Percentiles rank a stretch among this genome's conserved stretches.
Conservation (phyloP, 805 yeast species). For the Ogataea neopini region DNA sequence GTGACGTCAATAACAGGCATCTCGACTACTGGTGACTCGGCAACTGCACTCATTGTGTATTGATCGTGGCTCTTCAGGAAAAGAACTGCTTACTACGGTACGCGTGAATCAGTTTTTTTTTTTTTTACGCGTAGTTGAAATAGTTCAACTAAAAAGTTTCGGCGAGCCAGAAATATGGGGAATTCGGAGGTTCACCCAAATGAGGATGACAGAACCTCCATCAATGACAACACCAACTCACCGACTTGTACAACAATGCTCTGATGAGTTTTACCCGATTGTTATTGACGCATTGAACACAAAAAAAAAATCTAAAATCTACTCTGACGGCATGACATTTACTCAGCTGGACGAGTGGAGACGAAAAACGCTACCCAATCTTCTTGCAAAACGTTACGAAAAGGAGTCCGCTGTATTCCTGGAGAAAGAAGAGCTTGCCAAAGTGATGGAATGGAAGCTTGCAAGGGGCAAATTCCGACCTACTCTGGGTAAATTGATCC, state of each 20-base stretch:
- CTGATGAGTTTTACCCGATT: constrained; percentile 27
- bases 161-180: not conserved
- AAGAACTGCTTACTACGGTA: not conserved
- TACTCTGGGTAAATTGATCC: constrained; percentile 42
- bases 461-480: constrained; percentile 48
- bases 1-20: not conserved
- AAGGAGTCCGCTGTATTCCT: constrained; percentile 21
- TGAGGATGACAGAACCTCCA: not conserved
- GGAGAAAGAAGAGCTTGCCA: constrained; percentile 41
- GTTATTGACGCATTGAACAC: constrained; percentile 32
- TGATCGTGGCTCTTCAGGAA: not conserved
- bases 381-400: constrained; percentile 29
- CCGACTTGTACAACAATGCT: not conserved
- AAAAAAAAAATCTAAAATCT: constrained; percentile 12
- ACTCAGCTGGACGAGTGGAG: constrained; percentile 43
- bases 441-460: constrained; percentile 51
- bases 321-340: constrained; percentile 29
- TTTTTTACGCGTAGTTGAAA: not conserved
- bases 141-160: not conserved
- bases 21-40: not conserved
- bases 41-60: not conserved
- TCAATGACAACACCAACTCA: too few relatives aligned
- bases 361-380: constrained; percentile 31
- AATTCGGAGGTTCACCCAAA: not conserved
- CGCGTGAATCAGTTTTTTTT: not conserved